Base-by-base conservation (phyloP, 768 basidiomycete genomes). In the Phaeolepiota aurea region DNA sequence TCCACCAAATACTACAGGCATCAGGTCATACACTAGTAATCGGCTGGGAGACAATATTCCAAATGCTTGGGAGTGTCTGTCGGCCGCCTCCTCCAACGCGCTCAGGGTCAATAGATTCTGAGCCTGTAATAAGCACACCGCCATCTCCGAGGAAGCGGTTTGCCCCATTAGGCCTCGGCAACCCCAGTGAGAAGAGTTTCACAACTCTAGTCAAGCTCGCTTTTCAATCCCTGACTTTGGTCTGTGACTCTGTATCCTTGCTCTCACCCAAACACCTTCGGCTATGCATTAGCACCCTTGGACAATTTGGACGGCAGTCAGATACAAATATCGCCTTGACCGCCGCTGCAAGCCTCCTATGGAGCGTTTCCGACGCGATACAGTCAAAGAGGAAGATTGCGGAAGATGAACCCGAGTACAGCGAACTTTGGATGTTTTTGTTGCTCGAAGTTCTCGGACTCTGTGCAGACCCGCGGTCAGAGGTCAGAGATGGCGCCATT, bases 241-340 rank as follows among this genome's bases (percentile, higher is more conserved):
- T 97, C 15, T 97, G 91, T 59, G 94, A 99, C 55, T 88, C 88
- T 2, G 75, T 97, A 5, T 82, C 89, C 1, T 75, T 77, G 1
- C 74, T 98, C 13, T 82, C 86, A 0, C 74, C 82, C 0, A 76
- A 81, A 18, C 84, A 94, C 51, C 77, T 97, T 16, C 82, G 82
- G 5, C 69, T 88, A 5, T 97, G 92, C 51, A 94, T 98, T 60
- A 77, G 71, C 45, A 93, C 94, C 3, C 69, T 99, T 0, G 89
- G 89, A 3, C 82, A 85, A 41, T 99, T 94, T 59, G 92, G 93
- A 5, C 76, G 82, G 13, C 94, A 98, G 52, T 74, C 79, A 1
- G 96, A 98, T 48, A 93, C 94, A 28, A 99, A 99, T 51, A 94
- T 99, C 42, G 88, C 92, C 1, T 64, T 99, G 41, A 94, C 94